Conservation (phyloP, 2,329 filamentous ascomycete species). For the Fusarium sp. region DNA sequence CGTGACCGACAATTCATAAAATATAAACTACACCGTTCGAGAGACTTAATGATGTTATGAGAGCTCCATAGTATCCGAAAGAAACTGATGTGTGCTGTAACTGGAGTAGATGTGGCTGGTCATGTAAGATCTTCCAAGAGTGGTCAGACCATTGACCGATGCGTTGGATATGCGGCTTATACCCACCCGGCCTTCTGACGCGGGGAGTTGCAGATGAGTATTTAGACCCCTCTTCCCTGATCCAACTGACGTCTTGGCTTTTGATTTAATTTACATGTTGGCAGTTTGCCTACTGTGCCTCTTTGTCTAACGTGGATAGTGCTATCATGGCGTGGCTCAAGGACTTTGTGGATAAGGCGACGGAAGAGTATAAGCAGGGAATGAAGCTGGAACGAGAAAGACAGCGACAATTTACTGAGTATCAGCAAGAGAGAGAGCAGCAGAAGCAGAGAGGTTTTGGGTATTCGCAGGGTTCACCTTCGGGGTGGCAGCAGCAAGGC, state of each 20-base stretch:
- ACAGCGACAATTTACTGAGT: constrained; percentile 31
- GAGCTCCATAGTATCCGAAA: no score
- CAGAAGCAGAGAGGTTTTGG: background rate
- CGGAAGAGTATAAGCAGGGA: constrained; percentile 39
- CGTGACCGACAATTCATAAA: no score
- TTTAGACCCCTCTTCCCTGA: background rate
- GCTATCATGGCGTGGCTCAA: constrained; percentile 39
- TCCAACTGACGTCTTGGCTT: no score
- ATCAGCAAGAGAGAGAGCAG: constrained; percentile 30
- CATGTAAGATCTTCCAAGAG: background rate
- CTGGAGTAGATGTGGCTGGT: background rate
- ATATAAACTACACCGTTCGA: no score
- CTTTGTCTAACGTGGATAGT: background rate
- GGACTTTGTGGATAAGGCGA: constrained; percentile 39
- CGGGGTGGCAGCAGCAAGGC: constrained; percentile 20
- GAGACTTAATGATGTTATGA: no score
- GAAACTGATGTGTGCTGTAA: no score
- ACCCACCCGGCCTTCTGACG: background rate
- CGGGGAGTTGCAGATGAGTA: background rate
- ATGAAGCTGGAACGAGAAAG: constrained; percentile 10
- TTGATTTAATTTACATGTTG: no score
- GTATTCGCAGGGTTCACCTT: background rate
- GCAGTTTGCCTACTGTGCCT: background rate
- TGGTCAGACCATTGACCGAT: background rate
- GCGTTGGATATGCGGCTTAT: background rate